These are phyloP conservation scores for Cladosporium halotolerans DNA, from an alignment of 2,329 filamentous ascomycete species.

Conservation along the genomic window DNA sequence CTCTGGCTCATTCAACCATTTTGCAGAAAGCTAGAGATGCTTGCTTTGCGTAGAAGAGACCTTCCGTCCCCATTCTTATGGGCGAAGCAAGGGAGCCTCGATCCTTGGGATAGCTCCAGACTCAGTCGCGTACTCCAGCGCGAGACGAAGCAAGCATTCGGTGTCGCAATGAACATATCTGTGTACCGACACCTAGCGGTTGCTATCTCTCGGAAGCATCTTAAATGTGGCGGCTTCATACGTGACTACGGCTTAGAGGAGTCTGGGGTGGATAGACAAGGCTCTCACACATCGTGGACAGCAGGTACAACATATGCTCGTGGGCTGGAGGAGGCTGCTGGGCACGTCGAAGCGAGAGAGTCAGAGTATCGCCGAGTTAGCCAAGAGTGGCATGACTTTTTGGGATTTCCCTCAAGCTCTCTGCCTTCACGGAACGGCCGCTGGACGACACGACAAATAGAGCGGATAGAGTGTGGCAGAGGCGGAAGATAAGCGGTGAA, in stretches of 20 bases:
- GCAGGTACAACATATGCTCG: neutral
- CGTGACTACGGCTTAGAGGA: neutral
- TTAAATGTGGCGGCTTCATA: neutral
- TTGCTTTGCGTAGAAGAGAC: neutral
- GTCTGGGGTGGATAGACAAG: neutral
- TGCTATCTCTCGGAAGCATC: neutral
- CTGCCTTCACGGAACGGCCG: neutral
- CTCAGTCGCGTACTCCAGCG: neutral
- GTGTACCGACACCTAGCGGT: neutral
- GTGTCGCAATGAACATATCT: neutral
- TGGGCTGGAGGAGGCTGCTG: neutral
- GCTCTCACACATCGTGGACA: neutral
- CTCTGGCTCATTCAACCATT: slow-evolving; percentile 18
- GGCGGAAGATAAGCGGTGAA: neutral
- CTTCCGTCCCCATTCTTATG: neutral
- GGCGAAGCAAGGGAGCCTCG: neutral
- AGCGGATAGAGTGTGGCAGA: neutral
- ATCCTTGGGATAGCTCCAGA: neutral
- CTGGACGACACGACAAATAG: neutral
- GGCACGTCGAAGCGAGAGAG: neutral
- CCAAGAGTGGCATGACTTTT: neutral
- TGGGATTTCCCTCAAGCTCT: neutral
- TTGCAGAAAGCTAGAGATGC: neutral
- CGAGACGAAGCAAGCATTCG: neutral
- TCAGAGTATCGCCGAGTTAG: neutral